Evolutionary conservation across 257 asterid species (phyloP), one percentile per base, ranked within the genome.

Genomic region (Echites panduratus): DNA sequence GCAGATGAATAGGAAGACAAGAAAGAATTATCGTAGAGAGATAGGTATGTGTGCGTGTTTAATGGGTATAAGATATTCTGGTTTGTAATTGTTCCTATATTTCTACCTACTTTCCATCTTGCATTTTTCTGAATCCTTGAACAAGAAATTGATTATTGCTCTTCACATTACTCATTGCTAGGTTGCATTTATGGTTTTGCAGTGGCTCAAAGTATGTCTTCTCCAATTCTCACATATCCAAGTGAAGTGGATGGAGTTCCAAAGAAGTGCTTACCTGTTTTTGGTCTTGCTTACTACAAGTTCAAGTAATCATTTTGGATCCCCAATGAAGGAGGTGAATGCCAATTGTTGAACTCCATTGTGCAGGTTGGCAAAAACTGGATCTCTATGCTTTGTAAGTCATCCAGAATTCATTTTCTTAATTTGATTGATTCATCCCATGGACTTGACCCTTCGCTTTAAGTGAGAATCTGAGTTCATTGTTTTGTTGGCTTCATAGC

Each of bases 381-480:
- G 96, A 84, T 90, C 7, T 79, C 79, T 22, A 71, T 52, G 76
- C 88, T 73, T 35, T 84, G 96, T 87, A 76, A 79, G 82, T 76
- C 99, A 92, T 77, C 99, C 98, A 16, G 99, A 95, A 83, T 95
- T 88, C 80, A 74, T 87, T 38, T 95, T 95, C 91, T 95, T 95
- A 83, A 40, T 44, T 22, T 20, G 47, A 50, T 70, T 72, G 69
- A 53, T 58, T 27, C 67, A 61, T 13, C 50, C 54, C 48, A 56
- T 40, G 27, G 50, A 26, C 77, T 61, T 64, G 66, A 65, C 68
- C 16, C 0, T 22, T 57, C 48, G 40, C 9, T n/a, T 44, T 4
- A 35, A 47, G 70, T 27, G 61, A n/a, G 38, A 67, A 49, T 32
- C 73, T 19, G 9, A 48, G 32, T 20, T 38, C 16, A 56, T 40